Evolutionary conservation across 2,329 filamentous ascomycete genomes (phyloP).

Genomic region (Albophoma yamanashiensis): DNA sequence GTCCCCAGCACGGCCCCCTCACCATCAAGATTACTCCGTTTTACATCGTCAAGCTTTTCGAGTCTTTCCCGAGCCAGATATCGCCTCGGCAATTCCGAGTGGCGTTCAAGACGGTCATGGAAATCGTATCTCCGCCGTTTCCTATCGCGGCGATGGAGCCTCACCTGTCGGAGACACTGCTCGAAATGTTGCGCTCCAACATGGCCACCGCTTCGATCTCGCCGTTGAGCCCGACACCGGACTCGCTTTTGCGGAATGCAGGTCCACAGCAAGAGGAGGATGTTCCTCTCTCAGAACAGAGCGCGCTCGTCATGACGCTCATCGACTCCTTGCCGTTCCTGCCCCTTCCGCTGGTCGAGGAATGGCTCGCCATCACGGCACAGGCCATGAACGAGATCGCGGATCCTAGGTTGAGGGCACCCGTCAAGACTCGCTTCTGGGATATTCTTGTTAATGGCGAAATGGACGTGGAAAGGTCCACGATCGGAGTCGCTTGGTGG

Average conservation of each 20-base stretch:
- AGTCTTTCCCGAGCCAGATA: conserved; percentile 67
- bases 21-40: conserved; percentile 65
- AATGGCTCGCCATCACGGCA: conserved; percentile 69
- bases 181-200: conserved; percentile 64
- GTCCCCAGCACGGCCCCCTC: conserved; percentile 63
- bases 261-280: conserved; percentile 12
- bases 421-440: conserved; percentile 64
- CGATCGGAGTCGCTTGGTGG: conserved; percentile 81
- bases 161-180: conserved; percentile 65
- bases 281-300: conserved; percentile 60
- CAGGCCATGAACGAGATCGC: conserved; percentile 54
- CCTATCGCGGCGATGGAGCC: conserved; percentile 63
- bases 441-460: conserved; percentile 70
- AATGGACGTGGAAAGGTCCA: conserved; percentile 77
- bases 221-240: conserved; percentile 27
- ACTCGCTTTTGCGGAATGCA: conserved; percentile 21
- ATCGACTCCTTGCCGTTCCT: conserved; percentile 71
- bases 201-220: conserved; percentile 39
- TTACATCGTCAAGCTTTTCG: conserved; percentile 73
- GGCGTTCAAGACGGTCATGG: conserved; percentile 76
- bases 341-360: conserved; percentile 57
- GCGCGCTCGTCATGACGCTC: conserved; percentile 63
- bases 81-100: conserved; percentile 80
- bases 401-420: conserved; percentile 50
- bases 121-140: conserved; percentile 71